Evolutionary conservation across 2,329 filamentous ascomycete species (phyloP), one percentile per base, ranked within the genome.

Genomic region (Dryadomyces sulphureus): DNA sequence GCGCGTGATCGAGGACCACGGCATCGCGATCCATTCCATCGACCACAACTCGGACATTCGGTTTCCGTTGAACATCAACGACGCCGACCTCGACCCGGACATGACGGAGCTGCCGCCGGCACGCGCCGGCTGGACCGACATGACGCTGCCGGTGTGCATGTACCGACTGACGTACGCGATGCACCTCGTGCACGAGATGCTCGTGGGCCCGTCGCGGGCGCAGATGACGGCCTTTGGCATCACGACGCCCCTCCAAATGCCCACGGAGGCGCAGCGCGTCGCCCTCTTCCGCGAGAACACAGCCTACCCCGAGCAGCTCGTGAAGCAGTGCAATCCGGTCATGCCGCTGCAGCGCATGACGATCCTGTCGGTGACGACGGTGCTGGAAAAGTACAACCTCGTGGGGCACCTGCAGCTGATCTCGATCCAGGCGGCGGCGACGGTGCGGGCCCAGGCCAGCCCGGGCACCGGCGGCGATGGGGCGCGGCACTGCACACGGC

Each of bases 41-140:
- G 65, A 69, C 1, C 66, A 20, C 1, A 9, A 64, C 1, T 20
- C 32, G 5, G 69, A 73, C 42, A 69, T 67, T 0, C 65, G 67
- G 44, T 63, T 72, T 59, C 69, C 71, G 7, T 57, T 70, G 7
- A 76, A 76, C 46, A 57, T 74, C 44, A 68, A 74, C 48, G 72
- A 76, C 49, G 53, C 51, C 24, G 68, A 70, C 36, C 55, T 75
- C 3, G 52, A 58, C 11, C 67, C 69, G 1, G 56, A 58, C n/a
- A 68, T 67, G 62, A 59, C 54, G 7, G 61, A 63, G 0, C 63
- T 68, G 16, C 52, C 53, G 20, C 65, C 68, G 0, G 47, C 61
- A 6, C 65, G 67, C 12, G 59, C 66, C 14, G 65, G 67, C 19
- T 73, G 70, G 56, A 73, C 72, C 1, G 69, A 73, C 41, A 73